These are phyloP conservation scores for Passiflora organensis DNA, from an alignment of 345 rosid species.

Conservation along the genomic window DNA sequence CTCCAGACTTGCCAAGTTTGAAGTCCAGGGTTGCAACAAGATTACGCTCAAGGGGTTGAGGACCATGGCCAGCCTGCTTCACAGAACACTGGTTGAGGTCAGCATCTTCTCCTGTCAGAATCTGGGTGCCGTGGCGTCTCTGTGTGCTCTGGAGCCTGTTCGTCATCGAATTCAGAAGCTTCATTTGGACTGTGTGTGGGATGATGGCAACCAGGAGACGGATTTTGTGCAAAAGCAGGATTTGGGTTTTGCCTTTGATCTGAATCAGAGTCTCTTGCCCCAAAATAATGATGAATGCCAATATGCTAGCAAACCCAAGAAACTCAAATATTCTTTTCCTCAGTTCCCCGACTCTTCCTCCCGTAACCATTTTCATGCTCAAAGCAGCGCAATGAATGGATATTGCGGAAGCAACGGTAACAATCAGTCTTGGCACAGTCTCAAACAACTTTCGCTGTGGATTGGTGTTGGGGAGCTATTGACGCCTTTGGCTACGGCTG, in stretches of 20 bases:
- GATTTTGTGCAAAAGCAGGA: not conserved
- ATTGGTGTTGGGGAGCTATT: slow-evolving; percentile 63
- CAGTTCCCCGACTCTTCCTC: slow-evolving; percentile 3
- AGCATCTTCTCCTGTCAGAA: slow-evolving; percentile 67
- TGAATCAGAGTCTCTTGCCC: slow-evolving; percentile 11
- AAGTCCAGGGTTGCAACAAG: slow-evolving; percentile 75
- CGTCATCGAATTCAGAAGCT: slow-evolving; percentile 52
- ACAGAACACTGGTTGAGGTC: slow-evolving; percentile 51
- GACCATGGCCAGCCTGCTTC: slow-evolving; percentile 47
- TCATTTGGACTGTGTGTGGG: slow-evolving; percentile 86
- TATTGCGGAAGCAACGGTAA: not conserved
- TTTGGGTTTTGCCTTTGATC: slow-evolving; percentile 14
- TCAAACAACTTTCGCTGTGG: slow-evolving; percentile 69
- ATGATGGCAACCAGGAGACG: slow-evolving; percentile 16
- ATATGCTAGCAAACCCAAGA: slow-evolving; percentile 33
- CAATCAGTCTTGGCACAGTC: slow-evolving; percentile 53
- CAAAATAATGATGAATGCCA: not conserved
- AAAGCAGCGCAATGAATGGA: slow-evolving; percentile 24
- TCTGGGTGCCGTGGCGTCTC: slow-evolving; percentile 44
- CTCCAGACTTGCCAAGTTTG: slow-evolving; percentile 50
- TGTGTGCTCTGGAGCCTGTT: slow-evolving; percentile 60
- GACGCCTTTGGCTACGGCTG: slow-evolving; percentile 46
- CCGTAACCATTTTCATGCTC: slow-evolving; percentile 6
- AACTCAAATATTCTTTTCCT: slow-evolving; percentile 38
- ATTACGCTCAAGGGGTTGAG: slow-evolving; percentile 65